Base-by-base conservation (phyloP, 208 protist species). In the Crithidia thermophila region DNA sequence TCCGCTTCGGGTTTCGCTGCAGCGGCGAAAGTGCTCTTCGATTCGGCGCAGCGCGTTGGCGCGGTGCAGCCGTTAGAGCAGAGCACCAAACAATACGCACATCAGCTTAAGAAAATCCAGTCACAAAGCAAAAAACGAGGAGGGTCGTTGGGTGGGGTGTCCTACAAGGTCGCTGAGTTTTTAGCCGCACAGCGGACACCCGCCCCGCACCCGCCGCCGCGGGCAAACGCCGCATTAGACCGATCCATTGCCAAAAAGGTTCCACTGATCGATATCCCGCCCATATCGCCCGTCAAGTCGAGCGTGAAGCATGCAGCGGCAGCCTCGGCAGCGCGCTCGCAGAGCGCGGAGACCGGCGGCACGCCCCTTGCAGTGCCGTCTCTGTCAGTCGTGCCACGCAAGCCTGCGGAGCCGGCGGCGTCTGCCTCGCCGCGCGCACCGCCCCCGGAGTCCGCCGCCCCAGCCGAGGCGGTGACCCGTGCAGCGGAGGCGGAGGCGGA, bases 121-220 rank as follows among this genome's bases (percentile, higher is more conserved):
- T 67, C 60, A 30, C 87, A 95, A 59, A 92, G 85, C 67, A 87
- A 83, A 40, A 90, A 85, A 53, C 77, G 78, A 21, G 87, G 85
- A 42, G 87, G 85, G 3, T 93, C 87, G 2, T 56, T 96, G 11
- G 87, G 83, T 60, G 79, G 77, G 46, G 90, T 96, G 11, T 93
- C 90, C 16, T 94, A 91, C 52, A 94, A 90, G 52, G 85, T 96
- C 28, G 75, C 82, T 0, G 85, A 96, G 62, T 96, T 96, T 79
- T 63, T 96, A 13, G 79, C 80, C 47, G 77, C 87, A 10, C 82
- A 95, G 65, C 59, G 83, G 34, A 50, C 74, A 6, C 74, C 82
- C 8, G 40, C 70, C 21, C 53, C 79, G 4, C 61, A 47, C 31
- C 56, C 28, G 27, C 61, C 50, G 39, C 28, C 21, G 3, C 47